Evolutionary conservation across 257 asterid species (phyloP).

Genomic region (Gardenia jasminoides): DNA sequence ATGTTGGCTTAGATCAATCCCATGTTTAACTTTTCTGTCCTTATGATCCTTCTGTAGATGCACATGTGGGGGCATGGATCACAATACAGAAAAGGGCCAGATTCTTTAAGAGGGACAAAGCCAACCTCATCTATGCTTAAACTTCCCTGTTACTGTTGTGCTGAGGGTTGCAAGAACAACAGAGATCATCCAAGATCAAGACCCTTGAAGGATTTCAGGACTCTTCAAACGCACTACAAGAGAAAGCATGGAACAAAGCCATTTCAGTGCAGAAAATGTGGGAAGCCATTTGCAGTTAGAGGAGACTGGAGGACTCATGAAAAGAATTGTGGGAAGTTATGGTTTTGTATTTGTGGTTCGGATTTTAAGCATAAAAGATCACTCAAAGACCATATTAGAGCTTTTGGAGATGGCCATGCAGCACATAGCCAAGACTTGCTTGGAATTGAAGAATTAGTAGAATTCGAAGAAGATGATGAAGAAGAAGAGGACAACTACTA

Average conservation of each 20-base stretch:
- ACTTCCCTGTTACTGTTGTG: constrained; percentile 85
- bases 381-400: constrained; percentile 72
- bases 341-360: constrained; percentile 91
- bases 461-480: constrained; percentile 32
- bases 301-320: constrained; percentile 98
- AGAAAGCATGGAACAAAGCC: constrained; percentile 82
- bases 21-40: background rate
- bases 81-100: constrained; percentile 84
- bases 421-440: constrained; percentile 53
- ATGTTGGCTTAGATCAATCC: background rate
- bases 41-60: constrained; percentile 42
- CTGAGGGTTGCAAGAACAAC: constrained; percentile 93
- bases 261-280: constrained; percentile 66
- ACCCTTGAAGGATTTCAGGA: constrained; percentile 84
- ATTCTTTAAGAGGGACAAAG: constrained; percentile 74
- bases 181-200: constrained; percentile 68
- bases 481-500: constrained; percentile 10
- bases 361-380: constrained; percentile 93
- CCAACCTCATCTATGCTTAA: constrained; percentile 61
- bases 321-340: constrained; percentile 76
- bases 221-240: constrained; percentile 89
- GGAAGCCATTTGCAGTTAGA: constrained; percentile 74
- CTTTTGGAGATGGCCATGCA: constrained; percentile 80
- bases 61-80: constrained; percentile 98
- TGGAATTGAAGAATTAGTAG: constrained; percentile 17